phyloP scores from a whole-genome alignment of 441 rosid genomes.

The Adansonia madagascariensis region DNA sequence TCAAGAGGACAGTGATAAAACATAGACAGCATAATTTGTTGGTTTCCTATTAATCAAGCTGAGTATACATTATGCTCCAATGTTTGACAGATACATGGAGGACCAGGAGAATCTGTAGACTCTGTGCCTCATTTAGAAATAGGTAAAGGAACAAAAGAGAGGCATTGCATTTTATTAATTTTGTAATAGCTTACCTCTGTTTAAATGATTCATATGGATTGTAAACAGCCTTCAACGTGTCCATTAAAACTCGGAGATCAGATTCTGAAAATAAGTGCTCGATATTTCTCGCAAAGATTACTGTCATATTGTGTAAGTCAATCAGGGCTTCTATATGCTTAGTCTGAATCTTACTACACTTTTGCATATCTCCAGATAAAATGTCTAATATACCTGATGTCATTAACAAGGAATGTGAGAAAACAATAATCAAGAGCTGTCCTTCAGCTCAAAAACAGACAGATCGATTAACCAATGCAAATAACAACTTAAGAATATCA shows the following conservation, averaged over 20 bases:
- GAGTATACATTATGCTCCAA: not conserved
- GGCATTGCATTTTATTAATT: conserved; percentile 12
- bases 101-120: not conserved
- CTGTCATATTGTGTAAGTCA: conserved; percentile 89
- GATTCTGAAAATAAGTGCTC: conserved; percentile 94
- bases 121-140: not conserved
- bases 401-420: conserved; percentile 27
- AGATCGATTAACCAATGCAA: not conserved
- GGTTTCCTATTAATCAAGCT: not conserved
- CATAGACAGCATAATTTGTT: not conserved
- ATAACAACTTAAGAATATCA: not conserved
- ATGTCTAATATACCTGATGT: conserved; percentile 79
- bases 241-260: conserved; percentile 72
- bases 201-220: conserved; percentile 86
- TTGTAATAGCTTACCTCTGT: conserved; percentile 66
- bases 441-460: conserved; percentile 22
- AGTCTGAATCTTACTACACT: conserved; percentile 85
- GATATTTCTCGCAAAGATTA: conserved; percentile 84
- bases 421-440: conserved; percentile 30
- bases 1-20: not conserved
- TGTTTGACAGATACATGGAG: not conserved
- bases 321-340: conserved; percentile 93
- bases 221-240: conserved; percentile 89
- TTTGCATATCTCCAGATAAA: conserved; percentile 89
- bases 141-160: not conserved